Percentiles rank a stretch among this genome's conserved stretches.
Conservation (phyloP, 192 early-diverging fungal species). For the Coemansia sp. region DNA sequence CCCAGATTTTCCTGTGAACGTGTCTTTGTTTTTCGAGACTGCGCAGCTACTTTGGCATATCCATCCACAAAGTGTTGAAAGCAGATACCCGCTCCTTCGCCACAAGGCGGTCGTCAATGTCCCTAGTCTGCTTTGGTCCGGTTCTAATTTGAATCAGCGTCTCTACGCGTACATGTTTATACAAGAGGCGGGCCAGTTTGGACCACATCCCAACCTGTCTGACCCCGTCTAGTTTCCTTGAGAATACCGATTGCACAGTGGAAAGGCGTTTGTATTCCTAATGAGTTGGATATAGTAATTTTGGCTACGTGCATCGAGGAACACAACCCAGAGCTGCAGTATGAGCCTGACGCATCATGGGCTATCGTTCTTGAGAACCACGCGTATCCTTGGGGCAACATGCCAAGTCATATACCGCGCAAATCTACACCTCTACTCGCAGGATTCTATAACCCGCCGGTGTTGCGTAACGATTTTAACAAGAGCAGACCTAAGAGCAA, state of each 20-base stretch:
- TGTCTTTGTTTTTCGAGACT: constrained; percentile 4
- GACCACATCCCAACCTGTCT: constrained; percentile 12
- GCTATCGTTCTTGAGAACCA: constrained; percentile 5
- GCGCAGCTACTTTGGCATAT: not conserved
- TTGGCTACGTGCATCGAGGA: not conserved
- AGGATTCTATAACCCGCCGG: constrained; percentile 1
- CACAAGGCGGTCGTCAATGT: not conserved
- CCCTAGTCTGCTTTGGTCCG: not conserved
- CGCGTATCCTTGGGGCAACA: not conserved
- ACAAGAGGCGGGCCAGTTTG: not conserved
- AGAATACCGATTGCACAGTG: not conserved
- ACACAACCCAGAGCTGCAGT: not conserved
- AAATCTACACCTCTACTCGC: not conserved
- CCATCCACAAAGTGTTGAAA: constrained; percentile 6
- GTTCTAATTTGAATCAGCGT: not conserved
- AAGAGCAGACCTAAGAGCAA: not conserved
- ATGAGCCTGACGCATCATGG: not conserved
- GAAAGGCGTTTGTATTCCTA: not conserved
- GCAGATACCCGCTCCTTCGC: constrained; percentile 15
- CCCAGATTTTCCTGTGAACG: not conserved
- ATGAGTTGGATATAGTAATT: not conserved
- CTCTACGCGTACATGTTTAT: constrained; percentile 22
- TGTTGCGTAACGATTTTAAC: constrained; percentile 5
- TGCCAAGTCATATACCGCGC: not conserved
- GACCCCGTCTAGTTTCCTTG: constrained; percentile 8